phyloP scores from a whole-genome alignment of 75 land plant species.

The Picea glauca region DNA sequence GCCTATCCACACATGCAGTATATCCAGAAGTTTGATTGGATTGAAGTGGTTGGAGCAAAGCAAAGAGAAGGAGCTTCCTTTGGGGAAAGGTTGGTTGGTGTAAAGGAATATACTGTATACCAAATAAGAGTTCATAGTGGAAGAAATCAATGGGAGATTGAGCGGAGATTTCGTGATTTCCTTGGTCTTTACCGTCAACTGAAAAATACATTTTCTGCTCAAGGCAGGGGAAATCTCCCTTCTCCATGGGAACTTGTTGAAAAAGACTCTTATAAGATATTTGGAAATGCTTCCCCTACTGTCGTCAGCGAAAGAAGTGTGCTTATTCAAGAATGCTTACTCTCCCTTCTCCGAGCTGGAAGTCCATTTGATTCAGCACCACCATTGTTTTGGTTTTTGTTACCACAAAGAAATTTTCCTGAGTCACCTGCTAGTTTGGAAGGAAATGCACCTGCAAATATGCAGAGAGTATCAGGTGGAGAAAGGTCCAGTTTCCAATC shows the following conservation, averaged over 20 bases:
- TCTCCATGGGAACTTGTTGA: slow-evolving; percentile 75
- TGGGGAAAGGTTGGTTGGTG: slow-evolving; percentile 91
- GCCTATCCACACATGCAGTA: background rate
- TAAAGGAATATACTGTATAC: slow-evolving; percentile 88
- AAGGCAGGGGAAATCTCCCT: slow-evolving; percentile 56
- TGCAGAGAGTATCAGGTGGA: background rate
- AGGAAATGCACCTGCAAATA: background rate
- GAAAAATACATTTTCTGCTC: slow-evolving; percentile 31
- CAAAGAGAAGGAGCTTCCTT: slow-evolving; percentile 86
- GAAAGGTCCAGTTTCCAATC: background rate
- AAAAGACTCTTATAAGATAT: slow-evolving; percentile 76
- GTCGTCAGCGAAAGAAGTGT: slow-evolving; percentile 76
- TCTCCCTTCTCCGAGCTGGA: slow-evolving; percentile 62
- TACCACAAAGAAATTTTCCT: slow-evolving; percentile 28
- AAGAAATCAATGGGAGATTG: slow-evolving; percentile 80
- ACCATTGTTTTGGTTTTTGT: slow-evolving; percentile 63
- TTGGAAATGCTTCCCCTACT: slow-evolving; percentile 89
- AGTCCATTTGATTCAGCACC: slow-evolving; percentile 44
- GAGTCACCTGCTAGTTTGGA: slow-evolving; percentile 1
- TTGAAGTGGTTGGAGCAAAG: slow-evolving; percentile 90
- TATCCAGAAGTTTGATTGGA: slow-evolving; percentile 48
- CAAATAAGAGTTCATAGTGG: slow-evolving; percentile 64
- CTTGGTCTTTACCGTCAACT: slow-evolving; percentile 68
- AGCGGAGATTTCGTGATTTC: slow-evolving; percentile 89
- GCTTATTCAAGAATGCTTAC: slow-evolving; percentile 84